Evolutionary conservation across 176 grass and related monocot species (phyloP), one percentile per base, ranked within the genome.

Genomic region (Oryza punctata): DNA sequence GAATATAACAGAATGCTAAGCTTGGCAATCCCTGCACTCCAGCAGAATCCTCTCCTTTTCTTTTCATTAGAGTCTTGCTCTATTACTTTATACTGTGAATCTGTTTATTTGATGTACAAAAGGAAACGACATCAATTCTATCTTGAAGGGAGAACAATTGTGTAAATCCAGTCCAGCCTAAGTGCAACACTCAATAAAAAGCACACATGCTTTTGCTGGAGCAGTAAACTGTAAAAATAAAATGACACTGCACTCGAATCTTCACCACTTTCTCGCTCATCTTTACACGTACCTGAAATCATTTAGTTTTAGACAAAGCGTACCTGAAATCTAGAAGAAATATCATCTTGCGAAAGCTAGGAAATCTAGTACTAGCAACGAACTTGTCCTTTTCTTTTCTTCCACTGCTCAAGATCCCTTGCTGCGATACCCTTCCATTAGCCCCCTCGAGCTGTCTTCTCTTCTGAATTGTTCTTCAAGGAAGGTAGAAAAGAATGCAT

Each of bases 371-470:
- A 29, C 28, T 29, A 47, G 46, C 70, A 49, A 21, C 13, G 75
- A 79, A 86, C 68, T 75, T 81, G 85, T 80, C 44, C 83, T 82
- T 81, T 38, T 54, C 78, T 82, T 90, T 82, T 59, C 72, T 70
- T 85, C 65, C 9, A 29, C 82, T 81, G 50, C 72, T 72, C 43
- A 28, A 14, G 83, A 82, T 90, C 60, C 83, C 88, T 82, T 90
- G 83, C 88, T 23, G 50, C 35, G 68, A 78, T 86, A 47, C 84
- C 84, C 69, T 75, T 78, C 26, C 78, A 10, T 23, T 47, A 38
- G 35, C 75, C 26, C 6, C 44, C 3, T 29, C 63, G 28, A 57
- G 82, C 15, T 2, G 21, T 63, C 47, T 33, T 25, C 21, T 35
- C 21, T 35, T 23, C 19, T 60, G 21, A 54, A 81, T 69, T 87